Percentiles rank a stretch among this genome's conserved stretches.
These are phyloP conservation scores for Psilocybe subaeruginosa DNA, from an alignment of 768 basidiomycete species.

Conservation along the genomic window DNA sequence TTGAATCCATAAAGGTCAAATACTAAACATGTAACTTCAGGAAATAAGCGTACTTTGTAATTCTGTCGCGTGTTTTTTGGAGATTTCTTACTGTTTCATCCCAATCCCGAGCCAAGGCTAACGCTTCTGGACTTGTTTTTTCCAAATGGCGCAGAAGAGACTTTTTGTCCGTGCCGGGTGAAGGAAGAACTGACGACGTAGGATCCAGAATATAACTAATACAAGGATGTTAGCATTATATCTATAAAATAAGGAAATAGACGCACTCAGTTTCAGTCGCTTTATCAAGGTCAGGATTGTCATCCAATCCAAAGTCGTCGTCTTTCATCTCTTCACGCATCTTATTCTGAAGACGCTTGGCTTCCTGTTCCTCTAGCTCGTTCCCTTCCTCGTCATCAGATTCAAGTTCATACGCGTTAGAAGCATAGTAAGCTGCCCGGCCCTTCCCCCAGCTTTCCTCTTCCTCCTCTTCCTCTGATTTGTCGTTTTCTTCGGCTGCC, in stretches of 20 bases:
- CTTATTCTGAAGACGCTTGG: conserved; percentile 76
- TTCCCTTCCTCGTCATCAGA: conserved; percentile 90
- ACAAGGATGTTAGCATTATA: conserved; percentile 2
- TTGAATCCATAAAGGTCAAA: conserved; percentile 1
- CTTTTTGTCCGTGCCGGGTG: conserved; percentile 58
- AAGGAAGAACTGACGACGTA: conserved; percentile 32
- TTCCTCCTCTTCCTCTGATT: conserved; percentile 42
- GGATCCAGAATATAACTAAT: conserved; percentile 43
- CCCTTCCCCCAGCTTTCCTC: conserved; percentile 83
- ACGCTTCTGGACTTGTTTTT: conserved; percentile 74
- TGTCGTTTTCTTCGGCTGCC: conserved; percentile 31
- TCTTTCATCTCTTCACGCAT: conserved; percentile 70
- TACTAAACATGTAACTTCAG: neutral
- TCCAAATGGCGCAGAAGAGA: conserved; percentile 68
- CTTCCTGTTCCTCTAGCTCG: conserved; percentile 88
- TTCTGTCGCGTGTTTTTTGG: conserved; percentile 51
- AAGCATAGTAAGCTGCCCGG: conserved; percentile 84
- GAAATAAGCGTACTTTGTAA: conserved; percentile 49
- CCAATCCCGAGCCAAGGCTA: conserved; percentile 86
- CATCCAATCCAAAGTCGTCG: conserved; percentile 84
- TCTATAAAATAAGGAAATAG: neutral
- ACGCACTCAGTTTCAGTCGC: conserved; percentile 37
- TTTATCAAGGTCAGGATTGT: conserved; percentile 45
- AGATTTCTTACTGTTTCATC: conserved; percentile 65
- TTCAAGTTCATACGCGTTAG: conserved; percentile 79